Evolutionary conservation across 2,329 filamentous ascomycete species (phyloP).

Genomic region (Diatrype stigma): DNA sequence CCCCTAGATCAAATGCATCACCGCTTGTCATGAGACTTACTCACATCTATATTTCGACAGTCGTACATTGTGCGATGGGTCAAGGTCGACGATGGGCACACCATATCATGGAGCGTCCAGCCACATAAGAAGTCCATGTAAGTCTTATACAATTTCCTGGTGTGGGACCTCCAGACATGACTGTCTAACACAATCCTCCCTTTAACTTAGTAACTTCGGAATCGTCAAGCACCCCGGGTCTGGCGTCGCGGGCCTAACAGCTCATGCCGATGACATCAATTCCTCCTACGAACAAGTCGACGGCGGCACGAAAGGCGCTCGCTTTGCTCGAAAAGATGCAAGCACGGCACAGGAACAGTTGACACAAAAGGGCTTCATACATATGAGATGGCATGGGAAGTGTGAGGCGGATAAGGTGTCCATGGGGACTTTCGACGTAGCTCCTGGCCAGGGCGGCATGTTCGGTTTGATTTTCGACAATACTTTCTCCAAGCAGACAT

Average conservation of each 20-base stretch:
- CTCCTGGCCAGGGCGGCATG: conserved; percentile 73
- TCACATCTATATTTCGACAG: conserved; percentile 41
- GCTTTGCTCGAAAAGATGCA: conserved; percentile 53
- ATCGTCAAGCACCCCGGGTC: conserved; percentile 94
- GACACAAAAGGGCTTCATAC: conserved; percentile 62
- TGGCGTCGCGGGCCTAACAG: conserved; percentile 47
- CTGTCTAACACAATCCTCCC: not conserved
- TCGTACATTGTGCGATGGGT: conserved; percentile 99
- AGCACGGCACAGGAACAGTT: conserved; percentile 60
- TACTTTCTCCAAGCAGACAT: conserved; percentile 92
- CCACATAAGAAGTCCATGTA: conserved; percentile 96
- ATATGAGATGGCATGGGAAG: conserved; percentile 84
- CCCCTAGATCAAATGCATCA: too few relatives aligned
- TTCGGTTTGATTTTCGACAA: conserved; percentile 98
- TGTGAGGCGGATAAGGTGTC: conserved; percentile 95
- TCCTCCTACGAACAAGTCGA: conserved; percentile 44
- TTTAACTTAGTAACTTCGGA: conserved; percentile 77
- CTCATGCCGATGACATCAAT: conserved; percentile 39
- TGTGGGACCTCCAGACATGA: conserved; percentile 8
- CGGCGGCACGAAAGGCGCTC: conserved; percentile 37
- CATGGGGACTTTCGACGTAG: conserved; percentile 82
- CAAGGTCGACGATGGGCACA: conserved; percentile 82
- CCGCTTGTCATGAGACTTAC: not conserved
- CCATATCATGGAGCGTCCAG: conserved; percentile 95
- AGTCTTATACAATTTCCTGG: conserved; percentile 16